Evolutionary conservation across 2,329 filamentous ascomycete species (phyloP), one percentile per base, ranked within the genome.

Genomic region (Parasarocladium wereldwijsianum): DNA sequence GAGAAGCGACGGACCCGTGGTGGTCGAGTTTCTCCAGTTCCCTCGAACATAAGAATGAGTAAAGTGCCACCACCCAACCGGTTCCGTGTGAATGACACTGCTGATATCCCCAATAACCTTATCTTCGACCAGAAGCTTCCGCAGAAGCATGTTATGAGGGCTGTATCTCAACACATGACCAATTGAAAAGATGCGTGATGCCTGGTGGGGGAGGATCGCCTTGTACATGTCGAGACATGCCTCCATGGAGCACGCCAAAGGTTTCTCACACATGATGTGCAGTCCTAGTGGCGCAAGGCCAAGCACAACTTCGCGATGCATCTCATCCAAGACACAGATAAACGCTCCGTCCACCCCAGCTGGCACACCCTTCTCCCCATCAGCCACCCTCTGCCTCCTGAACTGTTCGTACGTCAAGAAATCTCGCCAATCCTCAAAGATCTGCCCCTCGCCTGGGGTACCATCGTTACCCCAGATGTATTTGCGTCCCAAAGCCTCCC

Each of bases 21-120:
- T 76, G 1, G 72, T 76, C 40, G 83, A 74, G 38, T 81, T 82
- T 5, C 87, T 72, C 90, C 90, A 96, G 54, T 96, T 94, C 11
- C 90, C 90, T 26, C 82, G 70, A 20, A 96, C 87, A 43, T 87
- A 93, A 24, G 76, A 84, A 50, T 93, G 86, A 1, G 79, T 66
- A 49, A 92, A 96, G 50, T 96, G 90, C 83, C 85, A 96, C 76
- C 80, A 93, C 1, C 90, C 90, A 1, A 98, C 77, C 0, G 90
- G 90, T 51, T 96, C 90, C 0, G 83, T 90, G 52, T 96, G 90
- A 38, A 92, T 81, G 22, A 93, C 65, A 22, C 80, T 87, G 31
- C 92, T 60, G 17, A 94, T 62, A 32, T 94, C 80, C 6, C 90
- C 90, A 44, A 98, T 77, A 9, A 76, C 70, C 9, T 66, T 65